Percentiles rank a stretch among this genome's conserved stretches.
phyloP scores from a whole-genome alignment of 805 yeast species.

The Yarrowia porcina region DNA sequence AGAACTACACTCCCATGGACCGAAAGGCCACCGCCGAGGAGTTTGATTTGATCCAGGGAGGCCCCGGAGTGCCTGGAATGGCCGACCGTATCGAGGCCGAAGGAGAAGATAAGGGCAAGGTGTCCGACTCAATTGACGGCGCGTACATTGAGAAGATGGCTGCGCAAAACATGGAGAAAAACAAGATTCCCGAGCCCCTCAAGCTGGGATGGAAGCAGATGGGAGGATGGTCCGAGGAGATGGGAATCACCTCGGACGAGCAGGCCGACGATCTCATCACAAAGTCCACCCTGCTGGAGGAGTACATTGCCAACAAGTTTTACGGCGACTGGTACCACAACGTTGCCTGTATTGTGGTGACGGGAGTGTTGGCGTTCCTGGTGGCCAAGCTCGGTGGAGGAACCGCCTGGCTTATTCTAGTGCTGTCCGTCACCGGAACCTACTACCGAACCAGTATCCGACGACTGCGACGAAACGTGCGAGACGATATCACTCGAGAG shows the following conservation, averaged over 20 bases:
- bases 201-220: constrained; percentile 94
- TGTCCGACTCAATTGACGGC: constrained; percentile 15
- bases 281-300: constrained; percentile 70
- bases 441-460: constrained; percentile 82
- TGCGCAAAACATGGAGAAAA: constrained; percentile 26
- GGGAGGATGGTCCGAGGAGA: constrained; percentile 77
- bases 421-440: constrained; percentile 58
- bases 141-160: constrained; percentile 25
- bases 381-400: constrained; percentile 75
- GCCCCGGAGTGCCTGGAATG: constrained; percentile 10
- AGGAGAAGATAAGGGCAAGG: constrained; percentile 4
- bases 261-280: constrained; percentile 69
- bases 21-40: constrained; percentile 17
- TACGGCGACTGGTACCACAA: constrained; percentile 98
- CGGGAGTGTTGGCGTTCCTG: constrained; percentile 70
- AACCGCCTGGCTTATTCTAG: constrained; percentile 74
- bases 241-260: constrained; percentile 54
- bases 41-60: background rate
- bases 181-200: constrained; percentile 49
- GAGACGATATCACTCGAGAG: constrained; percentile 84
- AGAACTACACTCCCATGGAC: constrained; percentile 22
- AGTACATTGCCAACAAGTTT: constrained; percentile 65
- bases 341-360: constrained; percentile 64
- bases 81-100: background rate
- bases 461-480: constrained; percentile 66